Conservation (phyloP, 2,329 filamentous ascomycete species). For the Acrodontium crateriforme region DNA sequence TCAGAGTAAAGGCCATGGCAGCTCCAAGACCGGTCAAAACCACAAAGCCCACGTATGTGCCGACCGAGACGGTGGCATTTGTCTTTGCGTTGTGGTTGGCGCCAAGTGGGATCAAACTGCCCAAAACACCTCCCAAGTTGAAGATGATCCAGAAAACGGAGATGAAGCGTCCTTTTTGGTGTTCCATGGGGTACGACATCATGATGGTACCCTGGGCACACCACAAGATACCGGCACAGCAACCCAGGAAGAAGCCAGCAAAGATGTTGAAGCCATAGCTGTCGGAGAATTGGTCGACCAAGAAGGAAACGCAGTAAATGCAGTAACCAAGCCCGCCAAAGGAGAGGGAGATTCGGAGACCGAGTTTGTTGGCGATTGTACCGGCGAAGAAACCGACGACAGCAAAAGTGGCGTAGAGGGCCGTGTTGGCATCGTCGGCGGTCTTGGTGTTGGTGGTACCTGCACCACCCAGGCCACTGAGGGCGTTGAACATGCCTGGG, state of each 20-base stretch:
- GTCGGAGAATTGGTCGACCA: conserved; percentile 54
- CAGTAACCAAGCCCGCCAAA: conserved; percentile 67
- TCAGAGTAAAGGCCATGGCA: conserved; percentile 52
- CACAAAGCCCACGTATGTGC: conserved; percentile 80
- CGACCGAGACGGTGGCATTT: conserved; percentile 47
- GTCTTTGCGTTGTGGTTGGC: conserved; percentile 51
- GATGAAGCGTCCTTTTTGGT: conserved; percentile 76
- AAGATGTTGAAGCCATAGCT: conserved; percentile 63
- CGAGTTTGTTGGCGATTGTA: conserved; percentile 64
- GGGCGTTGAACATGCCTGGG: conserved; percentile 37
- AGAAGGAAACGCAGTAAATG: conserved; percentile 57
- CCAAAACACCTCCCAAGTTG: conserved; percentile 81
- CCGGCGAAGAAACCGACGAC: conserved; percentile 51
- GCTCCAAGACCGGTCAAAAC: conserved; percentile 67
- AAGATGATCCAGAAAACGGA: conserved; percentile 92
- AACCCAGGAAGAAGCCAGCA: conserved; percentile 59
- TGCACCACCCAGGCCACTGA: conserved; percentile 37
- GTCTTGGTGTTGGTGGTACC: conserved; percentile 33
- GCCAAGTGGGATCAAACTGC: conserved; percentile 58
- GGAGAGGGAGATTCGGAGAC: conserved; percentile 52
- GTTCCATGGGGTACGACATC: conserved; percentile 77
- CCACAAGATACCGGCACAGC: conserved; percentile 71
- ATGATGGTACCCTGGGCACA: conserved; percentile 73
- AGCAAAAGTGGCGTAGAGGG: conserved; percentile 59
- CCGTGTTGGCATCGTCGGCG: conserved; percentile 54